Conservation (phyloP, 2,329 filamentous ascomycete genomes). For the Pseudogymnoascus sp. region DNA sequence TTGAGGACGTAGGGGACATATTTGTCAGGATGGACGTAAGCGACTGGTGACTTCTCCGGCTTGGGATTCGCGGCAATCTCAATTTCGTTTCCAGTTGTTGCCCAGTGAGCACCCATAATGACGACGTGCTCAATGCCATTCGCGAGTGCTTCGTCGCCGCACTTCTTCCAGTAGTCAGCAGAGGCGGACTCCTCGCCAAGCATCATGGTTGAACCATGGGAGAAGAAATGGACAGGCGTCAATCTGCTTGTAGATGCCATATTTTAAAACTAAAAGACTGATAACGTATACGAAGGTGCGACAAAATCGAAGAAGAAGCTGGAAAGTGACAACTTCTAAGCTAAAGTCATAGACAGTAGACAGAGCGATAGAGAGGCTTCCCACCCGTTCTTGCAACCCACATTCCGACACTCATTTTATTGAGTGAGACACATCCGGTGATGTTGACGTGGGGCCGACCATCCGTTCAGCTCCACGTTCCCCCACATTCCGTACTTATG, state of each 20-base stretch:
- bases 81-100: constrained; percentile 43
- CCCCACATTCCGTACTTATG: background rate
- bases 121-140: constrained; percentile 51
- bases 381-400: background rate
- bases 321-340: background rate
- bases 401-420: background rate
- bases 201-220: constrained; percentile 66
- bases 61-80: constrained; percentile 51
- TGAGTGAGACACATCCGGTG: no score
- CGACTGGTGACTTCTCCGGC: constrained; percentile 53
- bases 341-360: background rate
- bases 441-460: background rate
- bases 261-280: background rate
- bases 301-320: background rate
- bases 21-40: constrained; percentile 55
- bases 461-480: background rate
- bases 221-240: constrained; percentile 55
- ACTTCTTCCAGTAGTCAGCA: constrained; percentile 56
- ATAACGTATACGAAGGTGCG: background rate
- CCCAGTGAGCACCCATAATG: constrained; percentile 63
- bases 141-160: constrained; percentile 51
- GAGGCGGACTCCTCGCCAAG: constrained; percentile 52
- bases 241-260: background rate
- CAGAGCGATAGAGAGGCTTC: background rate
- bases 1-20: constrained; percentile 53